Evolutionary conservation across 2,329 filamentous ascomycete genomes (phyloP).

Genomic region (Pleomassaria siparia): DNA sequence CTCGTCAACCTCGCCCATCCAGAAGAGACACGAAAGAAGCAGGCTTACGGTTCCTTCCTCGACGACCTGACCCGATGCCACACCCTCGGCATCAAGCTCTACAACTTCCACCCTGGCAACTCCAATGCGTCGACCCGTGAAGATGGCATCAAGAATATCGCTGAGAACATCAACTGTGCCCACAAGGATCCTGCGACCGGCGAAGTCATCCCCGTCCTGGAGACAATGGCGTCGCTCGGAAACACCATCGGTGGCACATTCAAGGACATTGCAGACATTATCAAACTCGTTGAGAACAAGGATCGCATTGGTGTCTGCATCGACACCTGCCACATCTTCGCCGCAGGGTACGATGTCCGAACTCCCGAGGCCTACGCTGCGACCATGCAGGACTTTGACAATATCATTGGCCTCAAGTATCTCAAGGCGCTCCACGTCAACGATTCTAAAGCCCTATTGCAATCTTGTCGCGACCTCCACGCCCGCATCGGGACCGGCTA

Average conservation of each 20-base stretch:
- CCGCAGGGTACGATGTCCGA: constrained; percentile 87
- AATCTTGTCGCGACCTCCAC: constrained; percentile 82
- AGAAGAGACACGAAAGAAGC: constrained; percentile 75
- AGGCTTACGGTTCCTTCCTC: constrained; percentile 83
- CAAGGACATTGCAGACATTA: constrained; percentile 83
- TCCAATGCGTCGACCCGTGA: constrained; percentile 66
- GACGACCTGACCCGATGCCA: constrained; percentile 89
- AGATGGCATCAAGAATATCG: constrained; percentile 76
- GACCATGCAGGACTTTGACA: constrained; percentile 76
- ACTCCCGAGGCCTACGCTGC: constrained; percentile 70
- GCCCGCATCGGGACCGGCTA: constrained; percentile 97
- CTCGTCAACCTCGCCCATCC: constrained; percentile 92
- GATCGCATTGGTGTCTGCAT: constrained; percentile 87
- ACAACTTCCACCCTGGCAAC: constrained; percentile 96
- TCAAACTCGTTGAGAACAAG: constrained; percentile 78
- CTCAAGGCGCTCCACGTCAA: constrained; percentile 89
- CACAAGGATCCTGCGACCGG: constrained; percentile 68
- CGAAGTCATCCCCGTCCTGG: constrained; percentile 78
- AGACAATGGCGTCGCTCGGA: constrained; percentile 89
- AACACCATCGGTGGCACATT: constrained; percentile 86
- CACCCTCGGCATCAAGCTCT: constrained; percentile 81
- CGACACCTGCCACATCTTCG: constrained; percentile 96
- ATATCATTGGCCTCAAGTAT: constrained; percentile 74
- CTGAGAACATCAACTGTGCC: constrained; percentile 77
- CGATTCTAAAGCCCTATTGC: constrained; percentile 88